Percentiles rank a stretch among this genome's conserved stretches.
phyloP scores from a whole-genome alignment of 805 yeast species.

The Maudiozyma saulgeensis region DNA sequence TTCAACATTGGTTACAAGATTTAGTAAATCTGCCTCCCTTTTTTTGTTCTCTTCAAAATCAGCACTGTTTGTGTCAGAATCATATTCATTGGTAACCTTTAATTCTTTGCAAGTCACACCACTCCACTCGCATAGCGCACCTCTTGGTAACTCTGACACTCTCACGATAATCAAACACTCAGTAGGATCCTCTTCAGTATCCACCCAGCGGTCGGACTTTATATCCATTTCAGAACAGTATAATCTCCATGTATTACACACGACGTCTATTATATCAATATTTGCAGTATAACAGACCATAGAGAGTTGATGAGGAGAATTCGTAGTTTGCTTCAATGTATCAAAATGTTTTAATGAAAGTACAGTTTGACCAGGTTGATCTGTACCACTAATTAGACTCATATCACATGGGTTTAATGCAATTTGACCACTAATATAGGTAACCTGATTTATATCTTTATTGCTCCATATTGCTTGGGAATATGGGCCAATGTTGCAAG shows the following conservation, averaged over 20 bases:
- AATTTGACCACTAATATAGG: conserved; percentile 80
- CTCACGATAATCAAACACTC: conserved; percentile 40
- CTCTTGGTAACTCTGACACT: conserved; percentile 51
- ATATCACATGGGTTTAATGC: conserved; percentile 70
- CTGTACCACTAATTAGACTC: conserved; percentile 34
- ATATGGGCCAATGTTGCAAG: conserved; percentile 95
- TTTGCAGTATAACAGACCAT: conserved; percentile 49
- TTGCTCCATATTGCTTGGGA: conserved; percentile 61
- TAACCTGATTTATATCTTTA: conserved; percentile 39
- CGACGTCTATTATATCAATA: conserved; percentile 24
- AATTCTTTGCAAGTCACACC: conserved; percentile 43
- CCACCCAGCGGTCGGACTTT: conserved; percentile 16
- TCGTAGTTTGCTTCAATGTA: conserved; percentile 49
- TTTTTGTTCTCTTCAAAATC: conserved; percentile 11
- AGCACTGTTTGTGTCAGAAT: conserved; percentile 28
- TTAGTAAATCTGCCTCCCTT: neutral
- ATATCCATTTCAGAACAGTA: conserved; percentile 29
- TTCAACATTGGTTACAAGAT: neutral
- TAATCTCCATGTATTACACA: conserved; percentile 35
- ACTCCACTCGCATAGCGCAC: conserved; percentile 67
- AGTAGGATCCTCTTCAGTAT: conserved; percentile 17
- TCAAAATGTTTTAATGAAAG: conserved; percentile 69
- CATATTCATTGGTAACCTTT: conserved; percentile 31
- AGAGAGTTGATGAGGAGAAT: conserved; percentile 35
- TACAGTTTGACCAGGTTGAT: conserved; percentile 30